A percentile compares a stretch with the other conserved stretches of the same genome.
Conservation (phyloP, 768 basidiomycete genomes). For the Rhizopogon roseolus region DNA sequence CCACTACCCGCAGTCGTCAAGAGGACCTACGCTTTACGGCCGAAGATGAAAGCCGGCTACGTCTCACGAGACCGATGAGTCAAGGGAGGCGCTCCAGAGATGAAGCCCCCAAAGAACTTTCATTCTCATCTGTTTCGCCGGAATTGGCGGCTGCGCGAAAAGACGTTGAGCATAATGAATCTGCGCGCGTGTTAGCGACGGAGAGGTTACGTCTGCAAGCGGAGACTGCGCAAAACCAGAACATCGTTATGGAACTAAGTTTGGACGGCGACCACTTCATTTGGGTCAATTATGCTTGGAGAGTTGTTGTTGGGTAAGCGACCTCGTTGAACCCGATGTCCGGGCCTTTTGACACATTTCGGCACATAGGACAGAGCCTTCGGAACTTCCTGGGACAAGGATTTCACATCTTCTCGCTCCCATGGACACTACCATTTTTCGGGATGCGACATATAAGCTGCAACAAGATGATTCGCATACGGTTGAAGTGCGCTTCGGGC, state of each 20-base stretch:
- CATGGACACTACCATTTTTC: slow-evolving; percentile 77
- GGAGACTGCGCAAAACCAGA: slow-evolving; percentile 93
- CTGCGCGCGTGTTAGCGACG: slow-evolving; percentile 79
- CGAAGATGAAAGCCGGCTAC: slow-evolving; percentile 35
- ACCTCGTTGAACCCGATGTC: slow-evolving; percentile 1
- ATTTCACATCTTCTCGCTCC: slow-evolving; percentile 80
- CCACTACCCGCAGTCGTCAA: slow-evolving; percentile 30
- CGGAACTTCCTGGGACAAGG: slow-evolving; percentile 69
- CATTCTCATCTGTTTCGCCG: slow-evolving; percentile 32
- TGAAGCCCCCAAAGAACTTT: slow-evolving; percentile 47
- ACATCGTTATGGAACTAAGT: slow-evolving; percentile 92
- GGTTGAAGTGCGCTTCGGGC: slow-evolving; percentile 85
- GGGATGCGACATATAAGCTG: slow-evolving; percentile 78
- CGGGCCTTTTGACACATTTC: slow-evolving; percentile 11
- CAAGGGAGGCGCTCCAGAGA: slow-evolving; percentile 54
- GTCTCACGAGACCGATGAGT: slow-evolving; percentile 44
- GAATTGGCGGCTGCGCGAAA: slow-evolving; percentile 36
- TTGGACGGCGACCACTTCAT: slow-evolving; percentile 92
- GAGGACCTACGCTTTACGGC: slow-evolving; percentile 31
- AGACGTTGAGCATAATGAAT: slow-evolving; percentile 58
- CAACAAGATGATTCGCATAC: slow-evolving; percentile 92
- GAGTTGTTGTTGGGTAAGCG: slow-evolving; percentile 81
- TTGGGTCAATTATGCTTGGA: slow-evolving; percentile 97
- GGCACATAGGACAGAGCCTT: slow-evolving; percentile 70
- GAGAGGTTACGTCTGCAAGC: slow-evolving; percentile 87